Evolutionary conservation across 805 yeast genomes (phyloP), one percentile per base, ranked within the genome.

Genomic region (Cyberlindnera galapagoensis): DNA sequence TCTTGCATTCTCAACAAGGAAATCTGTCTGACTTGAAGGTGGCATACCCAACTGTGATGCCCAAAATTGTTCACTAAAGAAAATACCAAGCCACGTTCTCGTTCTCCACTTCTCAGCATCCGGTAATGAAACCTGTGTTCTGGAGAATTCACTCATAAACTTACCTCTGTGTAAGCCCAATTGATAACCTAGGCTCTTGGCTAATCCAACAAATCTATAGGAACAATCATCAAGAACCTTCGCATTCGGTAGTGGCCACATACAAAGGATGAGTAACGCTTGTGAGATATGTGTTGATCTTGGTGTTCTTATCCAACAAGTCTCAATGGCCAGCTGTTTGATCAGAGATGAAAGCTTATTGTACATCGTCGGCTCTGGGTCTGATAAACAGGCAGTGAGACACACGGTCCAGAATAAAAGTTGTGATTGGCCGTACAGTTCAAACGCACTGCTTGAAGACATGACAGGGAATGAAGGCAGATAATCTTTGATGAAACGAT

Each of bases 101-200:
- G 96, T 86, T 55, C 97, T 70, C 97, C 96, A 88, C 50, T 77
- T 79, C 46, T 85, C 96, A 5, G 95, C 90, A 57, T 88, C 86
- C 0, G 90, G 90, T 57, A 87, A 65, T 16, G 84, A 73, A 5
- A 82, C 92, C 52, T 88, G 97, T 19, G 90, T 83, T 49, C 97
- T 68, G 6, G 94, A 80, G 46, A 88, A 88, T 50, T 88, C 97
- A 41, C 81, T 76, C 43, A 88, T 85, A 54, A 88, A 88, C 52
- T 82, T 83, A 17, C 96, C 97, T 43, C 96, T 65, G 57, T 88
- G 97, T 39, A 88, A 64, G 9, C 97, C 97, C 21, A 88, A 60
- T 54, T 88, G 97, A 43, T 81, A 71, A 0, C 94, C 84, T 31
- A 88, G 62, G 38, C 79, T 76, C 44, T 86, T 85, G 1, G 96